phyloP scores from a whole-genome alignment of 179 eudicot genomes.

The Actinidia polygama region DNA sequence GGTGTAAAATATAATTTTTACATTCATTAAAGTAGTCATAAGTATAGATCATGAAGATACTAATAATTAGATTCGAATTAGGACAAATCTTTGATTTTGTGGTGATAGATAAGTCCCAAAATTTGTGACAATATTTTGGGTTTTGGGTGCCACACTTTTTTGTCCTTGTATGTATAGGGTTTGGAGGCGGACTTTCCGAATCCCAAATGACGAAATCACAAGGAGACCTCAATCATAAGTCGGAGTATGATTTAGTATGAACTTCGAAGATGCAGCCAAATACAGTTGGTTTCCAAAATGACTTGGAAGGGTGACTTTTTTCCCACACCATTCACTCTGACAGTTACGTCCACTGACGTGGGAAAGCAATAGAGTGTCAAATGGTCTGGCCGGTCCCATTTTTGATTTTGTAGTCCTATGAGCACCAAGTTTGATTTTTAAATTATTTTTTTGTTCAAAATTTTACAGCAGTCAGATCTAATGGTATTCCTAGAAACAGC shows the following conservation, averaged over 20 bases:
- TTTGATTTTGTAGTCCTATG: too few species aligned
- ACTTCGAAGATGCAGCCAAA: constrained; percentile 2
- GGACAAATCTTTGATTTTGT: constrained; percentile 1
- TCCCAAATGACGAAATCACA: background rate
- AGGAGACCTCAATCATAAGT: too few species aligned
- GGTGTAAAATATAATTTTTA: too few species aligned
- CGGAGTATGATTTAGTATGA: background rate
- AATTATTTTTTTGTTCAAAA: too few species aligned
- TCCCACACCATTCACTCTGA: background rate
- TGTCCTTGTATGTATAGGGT: background rate
- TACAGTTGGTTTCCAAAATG: background rate
- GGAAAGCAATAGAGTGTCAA: too few species aligned
- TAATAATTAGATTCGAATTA: background rate
- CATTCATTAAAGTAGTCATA: background rate
- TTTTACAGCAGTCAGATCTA: too few species aligned
- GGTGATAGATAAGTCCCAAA: background rate
- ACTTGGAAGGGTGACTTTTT: background rate
- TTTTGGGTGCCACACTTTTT: background rate
- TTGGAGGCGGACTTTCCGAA: constrained; percentile 11
- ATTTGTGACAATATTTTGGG: background rate
- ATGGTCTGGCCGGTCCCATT: too few species aligned
- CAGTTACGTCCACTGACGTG: background rate
- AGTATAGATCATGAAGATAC: background rate
- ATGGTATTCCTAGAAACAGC: too few species aligned
- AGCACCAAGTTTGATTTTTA: too few species aligned